These are phyloP conservation scores for Colletotrichum musae DNA, from an alignment of 2,329 filamentous ascomycete species.

Conservation along the genomic window DNA sequence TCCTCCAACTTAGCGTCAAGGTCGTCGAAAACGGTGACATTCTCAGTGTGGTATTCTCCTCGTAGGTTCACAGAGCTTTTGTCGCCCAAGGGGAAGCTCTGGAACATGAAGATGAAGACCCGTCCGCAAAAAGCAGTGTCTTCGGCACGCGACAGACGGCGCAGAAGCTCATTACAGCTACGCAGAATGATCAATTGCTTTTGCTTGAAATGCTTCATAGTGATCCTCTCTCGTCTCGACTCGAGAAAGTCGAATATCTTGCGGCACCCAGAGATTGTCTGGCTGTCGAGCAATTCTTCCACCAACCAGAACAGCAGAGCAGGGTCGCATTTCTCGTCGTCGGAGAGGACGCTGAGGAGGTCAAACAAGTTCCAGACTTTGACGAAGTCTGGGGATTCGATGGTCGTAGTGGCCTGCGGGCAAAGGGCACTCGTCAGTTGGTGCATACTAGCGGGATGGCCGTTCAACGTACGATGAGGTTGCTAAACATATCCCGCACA, in stretches of 20 bases:
- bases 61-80: slow-evolving; percentile 97
- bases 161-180: slow-evolving; percentile 94
- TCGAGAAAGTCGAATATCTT: slow-evolving; percentile 96
- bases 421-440: slow-evolving; percentile 24
- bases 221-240: slow-evolving; percentile 90
- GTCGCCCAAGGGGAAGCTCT: slow-evolving; percentile 96
- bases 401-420: slow-evolving; percentile 77
- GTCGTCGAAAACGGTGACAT: slow-evolving; percentile 88
- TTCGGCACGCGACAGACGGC: slow-evolving; percentile 92
- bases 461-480: slow-evolving; percentile 75
- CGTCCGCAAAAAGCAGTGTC: slow-evolving; percentile 97
- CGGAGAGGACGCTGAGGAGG: slow-evolving; percentile 88
- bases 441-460: not conserved
- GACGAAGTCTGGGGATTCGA: slow-evolving; percentile 84
- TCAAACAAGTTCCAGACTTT: slow-evolving; percentile 95
- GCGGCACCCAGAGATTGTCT: slow-evolving; percentile 92
- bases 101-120: slow-evolving; percentile 98
- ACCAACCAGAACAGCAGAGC: slow-evolving; percentile 90
- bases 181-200: slow-evolving; percentile 93
- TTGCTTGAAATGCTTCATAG: slow-evolving; percentile 82
- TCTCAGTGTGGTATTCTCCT: slow-evolving; percentile 96
- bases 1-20: slow-evolving; percentile 51
- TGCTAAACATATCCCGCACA: slow-evolving; percentile 84
- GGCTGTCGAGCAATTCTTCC: slow-evolving; percentile 95
- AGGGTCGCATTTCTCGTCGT: slow-evolving; percentile 82